Evolutionary conservation across 352 stramenopile species (phyloP), one percentile per base, ranked within the genome.

Genomic region (Phytopythium litorale): DNA sequence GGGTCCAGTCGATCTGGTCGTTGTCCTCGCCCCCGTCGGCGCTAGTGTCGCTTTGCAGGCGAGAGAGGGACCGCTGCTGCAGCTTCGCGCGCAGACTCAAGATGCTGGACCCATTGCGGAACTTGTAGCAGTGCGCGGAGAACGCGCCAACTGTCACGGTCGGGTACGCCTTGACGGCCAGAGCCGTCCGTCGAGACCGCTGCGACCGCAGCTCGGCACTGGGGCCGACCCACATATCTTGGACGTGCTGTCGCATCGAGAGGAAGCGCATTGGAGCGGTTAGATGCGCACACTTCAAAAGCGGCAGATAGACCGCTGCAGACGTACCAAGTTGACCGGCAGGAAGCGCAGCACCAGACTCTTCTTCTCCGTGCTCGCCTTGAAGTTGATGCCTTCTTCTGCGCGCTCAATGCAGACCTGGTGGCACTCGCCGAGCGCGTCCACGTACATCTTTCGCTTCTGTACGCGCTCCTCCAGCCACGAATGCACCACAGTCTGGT

Each of bases 291-390:
- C 0, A 7, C n/a, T n/a, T 13, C 15, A 40, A 19, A 19, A 19
- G 21, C 12, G 19, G 25, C 23, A 18, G 5, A 33, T 7, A 51
- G 30, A n/a, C 1, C 12, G 30, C n/a, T 15, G 11, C 15, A 28
- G 2, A 60, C 75, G 35, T 62, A 84, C 75, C 67, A 94, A 48
- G 51, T 94, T 94, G 58, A 91, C 87, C 13, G 85, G 83, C 23
- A 94, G 54, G 59, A 94, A 92, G 7, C 85, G 81, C 49, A 94
- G 62, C 5, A 78, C 65, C 2, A 85, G 57, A 18, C 79, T 91
- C 60, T 92, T 92, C 71, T 94, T 94, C 60, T 92, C 83, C 0
- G 81, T 91, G 65, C 85, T 94, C 2, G 82, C 65, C 66, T 94
- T 94, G 64, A 91, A 92, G 53, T 92, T 90, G 5, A 90, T 48